A percentile compares a stretch with the other conserved stretches of the same genome.
These are phyloP conservation scores for Pyrus betulifolia DNA, from an alignment of 306 rosid genomes.

Conservation along the genomic window DNA sequence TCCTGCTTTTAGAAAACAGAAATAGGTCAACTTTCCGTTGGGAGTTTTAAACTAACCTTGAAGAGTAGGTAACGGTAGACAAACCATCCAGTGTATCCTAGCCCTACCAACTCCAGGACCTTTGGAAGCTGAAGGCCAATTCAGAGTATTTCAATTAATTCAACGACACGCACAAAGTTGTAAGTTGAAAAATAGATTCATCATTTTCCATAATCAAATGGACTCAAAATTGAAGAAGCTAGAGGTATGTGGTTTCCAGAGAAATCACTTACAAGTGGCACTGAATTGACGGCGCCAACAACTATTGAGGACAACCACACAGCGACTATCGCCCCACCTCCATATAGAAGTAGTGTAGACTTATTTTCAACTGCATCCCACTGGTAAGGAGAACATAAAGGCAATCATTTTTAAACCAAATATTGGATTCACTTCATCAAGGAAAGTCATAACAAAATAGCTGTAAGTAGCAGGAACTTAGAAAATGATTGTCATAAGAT, in stretches of 20 bases:
- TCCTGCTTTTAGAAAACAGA: neutral
- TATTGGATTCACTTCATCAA: neutral
- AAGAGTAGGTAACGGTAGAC: slow-evolving; percentile 99
- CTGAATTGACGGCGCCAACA: slow-evolving; percentile 87
- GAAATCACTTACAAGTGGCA: slow-evolving; percentile 67
- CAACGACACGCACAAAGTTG: neutral
- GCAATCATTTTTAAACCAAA: neutral
- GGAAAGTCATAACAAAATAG: neutral
- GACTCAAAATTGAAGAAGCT: neutral
- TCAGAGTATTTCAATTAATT: slow-evolving; percentile 10
- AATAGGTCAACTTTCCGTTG: neutral
- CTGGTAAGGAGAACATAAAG: slow-evolving; percentile 26
- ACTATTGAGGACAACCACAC: slow-evolving; percentile 87
- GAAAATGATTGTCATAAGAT: neutral
- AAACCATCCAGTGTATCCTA: slow-evolving; percentile 98
- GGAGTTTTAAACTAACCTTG: slow-evolving; percentile 42
- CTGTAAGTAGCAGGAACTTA: neutral
- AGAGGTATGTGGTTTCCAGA: neutral
- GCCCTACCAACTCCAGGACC: slow-evolving; percentile 93
- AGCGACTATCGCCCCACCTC: slow-evolving; percentile 83
- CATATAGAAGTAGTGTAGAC: slow-evolving; percentile 82
- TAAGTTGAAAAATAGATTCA: neutral
- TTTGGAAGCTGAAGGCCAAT: slow-evolving; percentile 71
- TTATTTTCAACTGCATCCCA: slow-evolving; percentile 99
- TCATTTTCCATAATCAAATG: neutral